phyloP scores from a whole-genome alignment of 2,329 filamentous ascomycete species.

The Cordyceps javanica region DNA sequence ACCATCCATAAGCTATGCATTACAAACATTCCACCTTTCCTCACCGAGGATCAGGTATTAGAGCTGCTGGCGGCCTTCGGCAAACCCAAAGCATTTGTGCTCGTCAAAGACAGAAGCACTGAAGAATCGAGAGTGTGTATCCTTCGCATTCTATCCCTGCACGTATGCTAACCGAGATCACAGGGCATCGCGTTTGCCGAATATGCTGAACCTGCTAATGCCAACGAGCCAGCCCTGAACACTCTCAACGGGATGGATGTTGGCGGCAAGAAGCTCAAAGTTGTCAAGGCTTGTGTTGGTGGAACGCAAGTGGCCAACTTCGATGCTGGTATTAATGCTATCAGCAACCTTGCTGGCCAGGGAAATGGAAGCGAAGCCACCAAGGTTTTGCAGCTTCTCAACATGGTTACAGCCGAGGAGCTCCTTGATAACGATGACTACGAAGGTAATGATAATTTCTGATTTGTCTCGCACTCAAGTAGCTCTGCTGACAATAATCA shows the following conservation, averaged over 20 bases:
- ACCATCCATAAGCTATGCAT: constrained; percentile 94
- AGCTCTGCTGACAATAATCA: constrained; percentile 27
- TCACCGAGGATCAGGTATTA: constrained; percentile 85
- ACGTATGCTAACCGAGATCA: constrained; percentile 21
- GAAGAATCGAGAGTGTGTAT: constrained; percentile 76
- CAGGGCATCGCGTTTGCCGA: constrained; percentile 97
- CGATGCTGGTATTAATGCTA: constrained; percentile 94
- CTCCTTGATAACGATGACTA: constrained; percentile 92
- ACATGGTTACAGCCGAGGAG: constrained; percentile 98
- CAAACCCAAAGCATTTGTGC: constrained; percentile 81
- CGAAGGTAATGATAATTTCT: constrained; percentile 57
- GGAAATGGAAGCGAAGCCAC: constrained; percentile 72
- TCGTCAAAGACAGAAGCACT: constrained; percentile 80
- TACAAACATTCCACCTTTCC: constrained; percentile 78
- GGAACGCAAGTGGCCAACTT: constrained; percentile 86
- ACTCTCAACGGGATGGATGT: constrained; percentile 91
- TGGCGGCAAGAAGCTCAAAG: constrained; percentile 78
- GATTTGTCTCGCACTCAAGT: background rate
- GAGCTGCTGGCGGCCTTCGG: constrained; percentile 89
- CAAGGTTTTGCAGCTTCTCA: constrained; percentile 84
- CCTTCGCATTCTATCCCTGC: background rate
- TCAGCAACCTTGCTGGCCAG: constrained; percentile 94
- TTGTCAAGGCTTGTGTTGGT: constrained; percentile 84
- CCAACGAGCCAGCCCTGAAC: constrained; percentile 81
- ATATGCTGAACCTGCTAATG: constrained; percentile 64